These are phyloP conservation scores for Colletotrichum orchidophilum DNA, from an alignment of 2,329 filamentous ascomycete genomes.

Conservation along the genomic window DNA sequence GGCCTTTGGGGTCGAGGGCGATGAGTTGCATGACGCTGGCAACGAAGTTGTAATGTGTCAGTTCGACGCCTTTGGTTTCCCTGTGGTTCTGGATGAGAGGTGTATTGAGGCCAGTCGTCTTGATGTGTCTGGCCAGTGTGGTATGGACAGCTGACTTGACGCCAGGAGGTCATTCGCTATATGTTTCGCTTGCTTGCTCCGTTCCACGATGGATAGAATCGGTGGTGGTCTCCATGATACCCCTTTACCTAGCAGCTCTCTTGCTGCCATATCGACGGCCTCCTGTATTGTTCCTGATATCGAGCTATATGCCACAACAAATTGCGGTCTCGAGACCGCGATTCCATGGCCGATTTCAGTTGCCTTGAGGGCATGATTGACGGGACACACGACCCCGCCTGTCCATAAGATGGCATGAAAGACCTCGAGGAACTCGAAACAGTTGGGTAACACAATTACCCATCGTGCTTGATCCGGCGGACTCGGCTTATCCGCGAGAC, in stretches of 20 bases:
- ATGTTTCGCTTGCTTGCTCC: conserved; percentile 38
- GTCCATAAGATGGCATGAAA: conserved; percentile 53
- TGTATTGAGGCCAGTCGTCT: conserved; percentile 50
- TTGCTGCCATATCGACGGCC: conserved; percentile 44
- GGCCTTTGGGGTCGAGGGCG: conserved; percentile 42
- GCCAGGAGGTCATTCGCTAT: conserved; percentile 46
- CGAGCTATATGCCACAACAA: conserved; percentile 49
- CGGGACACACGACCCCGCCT: conserved; percentile 49
- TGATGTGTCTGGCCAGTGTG: conserved; percentile 46
- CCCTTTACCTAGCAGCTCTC: conserved; percentile 38
- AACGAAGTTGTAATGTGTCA: conserved; percentile 85
- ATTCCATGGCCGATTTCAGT: conserved; percentile 52
- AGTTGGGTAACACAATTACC: conserved; percentile 55
- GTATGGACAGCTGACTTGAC: conserved; percentile 43
- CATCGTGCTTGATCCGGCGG: conserved; percentile 49
- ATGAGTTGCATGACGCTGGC: conserved; percentile 66
- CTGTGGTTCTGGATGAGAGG: conserved; percentile 76
- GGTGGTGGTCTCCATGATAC: conserved; percentile 45
- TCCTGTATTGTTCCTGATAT: conserved; percentile 41
- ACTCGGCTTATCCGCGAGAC: conserved; percentile 43
- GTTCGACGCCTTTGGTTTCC: conserved; percentile 87
- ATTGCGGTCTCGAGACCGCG: conserved; percentile 52
- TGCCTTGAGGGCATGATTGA: conserved; percentile 50
- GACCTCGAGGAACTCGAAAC: conserved; percentile 54
- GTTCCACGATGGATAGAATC: conserved; percentile 46